phyloP scores from a whole-genome alignment of 306 rosid genomes.

The Geum urbanum region DNA sequence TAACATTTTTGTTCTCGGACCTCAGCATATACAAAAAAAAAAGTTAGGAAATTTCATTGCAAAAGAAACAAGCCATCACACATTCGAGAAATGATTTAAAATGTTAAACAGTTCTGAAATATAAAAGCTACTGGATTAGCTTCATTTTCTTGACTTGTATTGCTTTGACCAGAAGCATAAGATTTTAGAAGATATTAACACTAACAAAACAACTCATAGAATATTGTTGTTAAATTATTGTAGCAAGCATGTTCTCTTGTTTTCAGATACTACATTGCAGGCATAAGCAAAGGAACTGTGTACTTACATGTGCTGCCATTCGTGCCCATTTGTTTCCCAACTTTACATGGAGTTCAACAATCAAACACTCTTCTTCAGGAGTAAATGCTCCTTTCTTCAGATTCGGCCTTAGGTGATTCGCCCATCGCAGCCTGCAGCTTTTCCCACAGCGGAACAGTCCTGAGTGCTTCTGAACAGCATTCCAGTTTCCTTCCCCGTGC shows the following conservation, averaged over 20 bases:
- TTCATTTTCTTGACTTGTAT: background rate
- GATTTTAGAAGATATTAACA: background rate
- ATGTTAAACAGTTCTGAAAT: background rate
- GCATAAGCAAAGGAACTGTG: background rate
- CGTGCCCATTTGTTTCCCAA: slow-evolving; percentile 99
- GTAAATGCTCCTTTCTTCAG: slow-evolving; percentile 91
- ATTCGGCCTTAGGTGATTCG: slow-evolving; percentile 95
- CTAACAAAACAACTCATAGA: background rate
- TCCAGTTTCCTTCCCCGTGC: slow-evolving; percentile 99
- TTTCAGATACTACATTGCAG: background rate
- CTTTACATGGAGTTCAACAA: slow-evolving; percentile 78
- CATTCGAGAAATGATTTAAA: background rate
- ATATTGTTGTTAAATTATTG: background rate
- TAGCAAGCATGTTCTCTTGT: background rate
- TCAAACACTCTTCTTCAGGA: slow-evolving; percentile 67
- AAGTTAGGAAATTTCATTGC: background rate
- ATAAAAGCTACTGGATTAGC: background rate
- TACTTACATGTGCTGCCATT: slow-evolving; percentile 87
- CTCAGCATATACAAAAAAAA: slow-evolving; percentile 3
- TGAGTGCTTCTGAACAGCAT: slow-evolving; percentile 93
- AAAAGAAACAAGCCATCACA: background rate
- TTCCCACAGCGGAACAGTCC: slow-evolving; percentile 90
- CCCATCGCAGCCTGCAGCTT: slow-evolving; percentile 98
- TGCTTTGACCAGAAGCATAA: background rate
- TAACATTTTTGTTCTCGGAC: background rate